Evolutionary conservation across 169 alveolate genomes (phyloP).

Genomic region (Cardiosporidium cionae): DNA sequence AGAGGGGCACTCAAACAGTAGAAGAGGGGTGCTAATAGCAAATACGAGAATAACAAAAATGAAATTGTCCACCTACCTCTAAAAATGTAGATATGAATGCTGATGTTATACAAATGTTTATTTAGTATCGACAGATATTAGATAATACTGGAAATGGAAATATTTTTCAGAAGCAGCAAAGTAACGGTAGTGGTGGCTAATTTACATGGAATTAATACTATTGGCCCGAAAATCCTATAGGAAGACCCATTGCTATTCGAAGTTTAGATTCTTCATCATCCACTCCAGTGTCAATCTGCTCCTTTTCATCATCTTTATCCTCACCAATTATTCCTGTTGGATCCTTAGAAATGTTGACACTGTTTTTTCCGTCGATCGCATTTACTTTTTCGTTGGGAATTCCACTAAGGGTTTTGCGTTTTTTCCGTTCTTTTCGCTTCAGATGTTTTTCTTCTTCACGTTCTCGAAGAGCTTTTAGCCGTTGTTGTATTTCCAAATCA

Average conservation of each 20-base stretch:
- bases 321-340: not conserved
- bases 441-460: conserved; percentile 35
- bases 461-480: conserved; percentile 41
- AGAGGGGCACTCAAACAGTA: too few relatives aligned
- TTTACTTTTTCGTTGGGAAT: conserved; percentile 10
- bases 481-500: conserved; percentile 1
- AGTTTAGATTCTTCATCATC: conserved; percentile 19
- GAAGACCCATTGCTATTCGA: conserved; percentile 34
- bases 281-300: too few relatives aligned
- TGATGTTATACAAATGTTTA: too few relatives aligned
- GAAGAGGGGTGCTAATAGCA: too few relatives aligned
- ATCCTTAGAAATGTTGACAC: not conserved
- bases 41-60: too few relatives aligned
- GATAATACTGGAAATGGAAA: too few relatives aligned
- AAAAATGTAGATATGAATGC: too few relatives aligned
- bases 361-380: not conserved
- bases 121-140: too few relatives aligned
- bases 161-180: too few relatives aligned
- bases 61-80: too few relatives aligned
- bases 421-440: conserved; percentile 19
- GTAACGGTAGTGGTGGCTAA: too few relatives aligned
- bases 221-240: conserved; percentile 18
- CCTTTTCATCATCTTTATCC: not conserved
- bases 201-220: too few relatives aligned
- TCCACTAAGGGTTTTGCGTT: conserved; percentile 9